Percentiles rank a stretch among this genome's conserved stretches.
These are phyloP conservation scores for Trichophyton verrucosum DNA, from an alignment of 2,329 filamentous ascomycete genomes.

Conservation along the genomic window DNA sequence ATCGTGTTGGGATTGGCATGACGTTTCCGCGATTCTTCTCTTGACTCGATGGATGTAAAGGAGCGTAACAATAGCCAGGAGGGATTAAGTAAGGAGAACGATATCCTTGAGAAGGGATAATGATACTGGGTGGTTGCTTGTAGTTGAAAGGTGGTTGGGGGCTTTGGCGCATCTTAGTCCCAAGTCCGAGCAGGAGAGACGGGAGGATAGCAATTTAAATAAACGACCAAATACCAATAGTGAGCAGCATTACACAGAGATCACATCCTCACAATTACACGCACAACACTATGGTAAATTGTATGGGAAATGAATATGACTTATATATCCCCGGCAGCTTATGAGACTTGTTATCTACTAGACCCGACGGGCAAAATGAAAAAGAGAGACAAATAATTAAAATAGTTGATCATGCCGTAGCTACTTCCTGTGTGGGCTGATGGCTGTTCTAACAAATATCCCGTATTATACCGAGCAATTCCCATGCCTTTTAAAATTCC, in stretches of 20 bases:
- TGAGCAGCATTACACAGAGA: background rate
- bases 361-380: background rate
- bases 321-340: background rate
- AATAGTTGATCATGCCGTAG: background rate
- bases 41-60: background rate
- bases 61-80: background rate
- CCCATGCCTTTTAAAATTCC: background rate
- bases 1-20: constrained; percentile 32
- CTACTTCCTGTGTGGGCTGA: background rate
- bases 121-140: background rate
- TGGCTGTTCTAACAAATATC: background rate
- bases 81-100: background rate
- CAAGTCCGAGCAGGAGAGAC: background rate
- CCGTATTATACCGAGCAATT: background rate
- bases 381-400: background rate
- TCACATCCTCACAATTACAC: background rate
- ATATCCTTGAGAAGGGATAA: background rate
- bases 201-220: background rate
- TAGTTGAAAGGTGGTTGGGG: background rate
- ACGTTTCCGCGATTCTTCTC: background rate
- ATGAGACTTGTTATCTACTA: background rate
- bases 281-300: background rate
- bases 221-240: background rate
- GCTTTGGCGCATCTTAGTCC: background rate
- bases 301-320: too few relatives aligned